These are phyloP conservation scores for Cadophora sp. DNA, from an alignment of 2,329 filamentous ascomycete species.

Conservation along the genomic window DNA sequence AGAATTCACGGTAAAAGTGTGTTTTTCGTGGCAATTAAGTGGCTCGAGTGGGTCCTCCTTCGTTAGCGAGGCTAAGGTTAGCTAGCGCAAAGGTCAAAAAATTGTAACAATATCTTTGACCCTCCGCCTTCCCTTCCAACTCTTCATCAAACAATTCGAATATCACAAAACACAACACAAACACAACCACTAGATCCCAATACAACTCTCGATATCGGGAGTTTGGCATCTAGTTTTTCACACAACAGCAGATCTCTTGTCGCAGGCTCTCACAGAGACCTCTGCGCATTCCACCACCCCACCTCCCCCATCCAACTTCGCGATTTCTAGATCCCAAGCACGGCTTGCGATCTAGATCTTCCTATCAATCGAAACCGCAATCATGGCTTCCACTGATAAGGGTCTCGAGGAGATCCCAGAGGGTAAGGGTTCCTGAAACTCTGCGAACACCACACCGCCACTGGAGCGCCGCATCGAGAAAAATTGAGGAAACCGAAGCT, in stretches of 20 bases:
- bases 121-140: conserved; percentile 15
- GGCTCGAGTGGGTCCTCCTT: not conserved
- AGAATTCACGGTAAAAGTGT: conserved; percentile 1
- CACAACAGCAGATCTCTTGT: conserved; percentile 36
- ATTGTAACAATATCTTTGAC: conserved; percentile 10
- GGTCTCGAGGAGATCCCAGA: conserved; percentile 98
- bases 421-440: conserved; percentile 63
- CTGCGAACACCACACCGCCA: conserved; percentile 37
- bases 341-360: conserved; percentile 78
- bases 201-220: conserved; percentile 51
- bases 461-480: conserved; percentile 19
- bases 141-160: conserved; percentile 35
- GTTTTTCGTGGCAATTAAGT: not conserved
- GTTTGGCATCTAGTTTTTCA: conserved; percentile 55
- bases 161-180: conserved; percentile 29
- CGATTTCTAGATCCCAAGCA: conserved; percentile 71
- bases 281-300: conserved; percentile 42
- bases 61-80: not conserved
- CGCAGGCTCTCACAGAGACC: conserved; percentile 44
- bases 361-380: conserved; percentile 67
- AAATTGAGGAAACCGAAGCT: conserved; percentile 31
- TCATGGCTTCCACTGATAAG: conserved; percentile 94
- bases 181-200: conserved; percentile 42
- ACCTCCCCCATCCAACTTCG: conserved; percentile 45
- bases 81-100: not conserved